Conservation (phyloP, 2,329 filamentous ascomycete genomes). For the Lizonia empirigonia region DNA sequence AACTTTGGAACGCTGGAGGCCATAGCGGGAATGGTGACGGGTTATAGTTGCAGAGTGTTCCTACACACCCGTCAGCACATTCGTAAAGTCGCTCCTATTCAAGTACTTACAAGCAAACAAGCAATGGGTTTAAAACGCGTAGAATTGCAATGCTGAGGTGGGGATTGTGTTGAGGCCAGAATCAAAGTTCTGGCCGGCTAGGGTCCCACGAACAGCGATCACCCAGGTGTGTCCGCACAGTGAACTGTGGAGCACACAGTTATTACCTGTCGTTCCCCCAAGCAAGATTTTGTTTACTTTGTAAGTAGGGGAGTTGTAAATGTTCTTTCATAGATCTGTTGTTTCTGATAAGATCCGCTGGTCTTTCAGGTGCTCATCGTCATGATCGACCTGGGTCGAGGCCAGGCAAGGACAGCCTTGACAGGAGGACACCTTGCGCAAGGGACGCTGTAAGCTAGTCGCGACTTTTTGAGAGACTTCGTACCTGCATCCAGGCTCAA, state of each 20-base stretch:
- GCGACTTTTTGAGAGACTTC: background rate
- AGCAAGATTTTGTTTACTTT: background rate
- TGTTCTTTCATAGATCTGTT: slow-evolving; percentile 1
- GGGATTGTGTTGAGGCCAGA: no score
- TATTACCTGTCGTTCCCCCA: background rate
- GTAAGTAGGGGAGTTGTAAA: slow-evolving; percentile 2
- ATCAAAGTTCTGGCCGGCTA: no score
- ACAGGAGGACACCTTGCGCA: slow-evolving; percentile 12
- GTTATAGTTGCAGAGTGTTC: no score
- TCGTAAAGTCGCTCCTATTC: no score
- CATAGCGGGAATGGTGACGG: no score
- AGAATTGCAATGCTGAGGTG: no score
- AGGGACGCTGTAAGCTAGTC: slow-evolving; percentile 4
- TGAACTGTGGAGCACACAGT: slow-evolving; percentile 6
- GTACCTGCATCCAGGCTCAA: slow-evolving; percentile 8
- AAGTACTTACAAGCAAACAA: no score
- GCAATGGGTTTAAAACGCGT: no score
- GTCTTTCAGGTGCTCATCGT: slow-evolving; percentile 13
- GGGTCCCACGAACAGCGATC: no score
- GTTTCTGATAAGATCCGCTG: slow-evolving; percentile 5
- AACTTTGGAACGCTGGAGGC: no score
- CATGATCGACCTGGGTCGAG: slow-evolving; percentile 16
- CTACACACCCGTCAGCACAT: no score
- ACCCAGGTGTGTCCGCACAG: no score
- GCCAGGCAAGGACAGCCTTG: slow-evolving; percentile 9